Base-by-base conservation (phyloP, 805 yeast species). In the Barnettozyma vustinii region DNA sequence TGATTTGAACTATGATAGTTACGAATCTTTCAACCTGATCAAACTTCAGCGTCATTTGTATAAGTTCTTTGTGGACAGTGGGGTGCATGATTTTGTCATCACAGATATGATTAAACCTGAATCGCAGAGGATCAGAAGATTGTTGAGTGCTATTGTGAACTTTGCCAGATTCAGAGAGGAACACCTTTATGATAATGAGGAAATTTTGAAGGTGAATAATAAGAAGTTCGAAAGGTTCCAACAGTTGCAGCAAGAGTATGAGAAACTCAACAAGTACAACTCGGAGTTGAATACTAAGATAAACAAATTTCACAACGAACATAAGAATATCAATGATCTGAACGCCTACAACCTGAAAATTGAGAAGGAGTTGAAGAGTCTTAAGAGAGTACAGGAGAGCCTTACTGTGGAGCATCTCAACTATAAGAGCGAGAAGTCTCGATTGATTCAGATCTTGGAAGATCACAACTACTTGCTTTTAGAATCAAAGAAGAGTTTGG, bases 101-200 rank as follows among this genome's bases (percentile, higher is more conserved):
- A 72, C 78, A 68, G 97, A 90, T 67, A 69, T 90, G 27, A 72
- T 79, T 50, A 81, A 80, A 55, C 97, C 97, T 0, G 96, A 89
- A n/a, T 71, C 86, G 0, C 66, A 63, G 36, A 71, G 96, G 50
- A 72, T 80, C 1, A 70, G 81, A 52, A 69, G 92, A 42, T 72
- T 88, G 19, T 65, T 89, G 25, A 87, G 96, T 61, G 94, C 94
- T 1, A 81, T 89, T 44, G 85, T 89, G 20, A 90, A 90, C 62
- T 90, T 80, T 71, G 95, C 95, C 1, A 70, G 92, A 49, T 89
- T 86, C 59, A 75, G 96, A 55, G 95, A 87, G 56, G 88, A 83
- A 54, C 81, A 86, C 51, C 76, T 83, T 62, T 74, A 72, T 21
- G 90, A 84, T 55, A 82, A 86, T 59, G 88, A 83, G 52, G 77